These are phyloP conservation scores for Tricholoma sp. DNA, from an alignment of 768 basidiomycete genomes.

Conservation along the genomic window DNA sequence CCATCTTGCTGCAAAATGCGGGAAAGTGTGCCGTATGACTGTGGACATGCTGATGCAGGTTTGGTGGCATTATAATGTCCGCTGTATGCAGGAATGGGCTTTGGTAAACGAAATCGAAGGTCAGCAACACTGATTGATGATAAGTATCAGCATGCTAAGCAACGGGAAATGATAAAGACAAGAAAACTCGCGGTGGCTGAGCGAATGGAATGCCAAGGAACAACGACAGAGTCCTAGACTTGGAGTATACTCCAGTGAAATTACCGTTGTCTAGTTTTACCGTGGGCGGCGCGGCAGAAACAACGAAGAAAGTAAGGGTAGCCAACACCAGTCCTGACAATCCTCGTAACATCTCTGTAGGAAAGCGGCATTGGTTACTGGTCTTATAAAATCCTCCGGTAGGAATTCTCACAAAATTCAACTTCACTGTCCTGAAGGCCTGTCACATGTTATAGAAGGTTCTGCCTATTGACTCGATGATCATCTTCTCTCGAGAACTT, in stretches of 20 bases:
- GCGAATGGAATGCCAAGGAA: conserved; percentile 51
- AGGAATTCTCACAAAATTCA: too few relatives aligned
- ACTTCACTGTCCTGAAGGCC: too few relatives aligned
- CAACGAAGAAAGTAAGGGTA: neutral
- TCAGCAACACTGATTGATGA: conserved; percentile 25
- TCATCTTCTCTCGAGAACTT: too few relatives aligned
- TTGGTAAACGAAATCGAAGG: conserved; percentile 40
- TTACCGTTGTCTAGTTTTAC: conserved; percentile 39
- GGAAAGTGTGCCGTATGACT: conserved; percentile 21
- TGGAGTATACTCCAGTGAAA: conserved; percentile 30
- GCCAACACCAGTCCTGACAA: neutral
- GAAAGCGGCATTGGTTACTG: too few relatives aligned
- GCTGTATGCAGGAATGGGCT: conserved; percentile 31
- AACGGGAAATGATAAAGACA: neutral
- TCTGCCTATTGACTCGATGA: too few relatives aligned
- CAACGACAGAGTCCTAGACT: conserved; percentile 27
- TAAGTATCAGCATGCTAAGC: neutral
- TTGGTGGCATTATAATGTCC: conserved; percentile 31
- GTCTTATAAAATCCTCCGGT: too few relatives aligned
- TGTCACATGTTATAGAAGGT: too few relatives aligned
- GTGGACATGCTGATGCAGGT: conserved; percentile 45
- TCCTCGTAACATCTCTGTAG: neutral
- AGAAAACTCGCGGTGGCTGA: conserved; percentile 37
- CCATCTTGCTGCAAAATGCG: neutral
- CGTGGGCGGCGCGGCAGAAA: conserved; percentile 19